Base-by-base conservation (phyloP, 129 eudicot genomes). In the Calendula officinalis region DNA sequence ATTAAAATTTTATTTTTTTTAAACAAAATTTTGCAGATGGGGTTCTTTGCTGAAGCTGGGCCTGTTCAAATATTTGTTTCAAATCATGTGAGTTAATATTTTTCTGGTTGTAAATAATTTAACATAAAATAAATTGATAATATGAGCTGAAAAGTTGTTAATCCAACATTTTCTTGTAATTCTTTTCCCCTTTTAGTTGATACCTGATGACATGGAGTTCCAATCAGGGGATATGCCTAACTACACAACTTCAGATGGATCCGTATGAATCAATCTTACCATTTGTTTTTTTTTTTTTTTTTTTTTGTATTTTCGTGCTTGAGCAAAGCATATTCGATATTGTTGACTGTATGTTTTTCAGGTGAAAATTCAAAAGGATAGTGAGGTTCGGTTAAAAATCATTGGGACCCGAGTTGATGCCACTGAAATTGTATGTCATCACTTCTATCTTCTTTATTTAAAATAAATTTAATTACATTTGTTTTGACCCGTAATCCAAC, bases 131-230 rank as follows among this genome's bases (percentile, higher is more conserved):
- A 13, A 36, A 35, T 2, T 57, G 62, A 57, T 57, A 6, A 14
- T 56, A 56, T n/a, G 62, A 56, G 42, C 3, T 4, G 14, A 56
- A 14, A 34, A 5, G 2, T 16, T 51, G 33, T 17, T 8, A 6
- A 6, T 50, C 8, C 56, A 10, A 17, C 33, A 17, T 12, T 6
- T 5, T 15, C 35, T 3, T 7, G 56, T 6, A 1, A 35, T 13
- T 56, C 62, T 44, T 16, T 61, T 68, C 12, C 14, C 6, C 5
- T 27, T 56, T 15, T 22, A 91, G 98, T 79, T 91, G 91, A 91
- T 88, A 72, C 98, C 98, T 0, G 98, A 91, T 79, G 98, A 91
- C 77, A 91, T 91, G 98, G 96, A 91, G 79, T 88, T 84, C 79
- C 98, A 91, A 50, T 75, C 96, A 22, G 98, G 94, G 39, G 98